Evolutionary conservation across 2,329 filamentous ascomycete genomes (phyloP).

Genomic region (Talaromyces sp.): DNA sequence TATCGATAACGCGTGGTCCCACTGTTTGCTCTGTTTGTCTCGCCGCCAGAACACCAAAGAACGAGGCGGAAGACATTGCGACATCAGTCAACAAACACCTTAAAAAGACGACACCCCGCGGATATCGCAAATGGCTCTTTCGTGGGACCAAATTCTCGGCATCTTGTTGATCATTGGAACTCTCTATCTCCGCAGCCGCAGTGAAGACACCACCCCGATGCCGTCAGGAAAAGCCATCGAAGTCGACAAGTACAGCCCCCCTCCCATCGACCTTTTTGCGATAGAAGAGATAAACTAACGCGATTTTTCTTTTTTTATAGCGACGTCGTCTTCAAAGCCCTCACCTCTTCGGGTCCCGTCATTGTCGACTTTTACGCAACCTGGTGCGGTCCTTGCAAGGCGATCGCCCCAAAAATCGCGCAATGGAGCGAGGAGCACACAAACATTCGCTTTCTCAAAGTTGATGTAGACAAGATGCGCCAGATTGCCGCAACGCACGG

Average conservation of each 20-base stretch:
- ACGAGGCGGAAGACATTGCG: background rate
- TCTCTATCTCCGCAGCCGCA: background rate
- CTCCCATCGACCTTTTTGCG: conserved; percentile 27
- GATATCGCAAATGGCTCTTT: background rate
- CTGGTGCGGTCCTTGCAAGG: conserved; percentile 79
- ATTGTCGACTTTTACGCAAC: conserved; percentile 69
- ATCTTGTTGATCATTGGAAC: background rate
- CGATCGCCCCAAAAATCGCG: conserved; percentile 60
- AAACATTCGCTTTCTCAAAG: conserved; percentile 49
- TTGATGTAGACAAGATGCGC: conserved; percentile 51
- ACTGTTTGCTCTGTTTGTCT: background rate
- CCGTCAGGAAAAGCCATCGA: conserved; percentile 28
- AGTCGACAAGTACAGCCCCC: conserved; percentile 28
- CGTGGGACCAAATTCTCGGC: background rate
- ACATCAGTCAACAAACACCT: background rate
- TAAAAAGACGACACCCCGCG: background rate
- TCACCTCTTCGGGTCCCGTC: conserved; percentile 46
- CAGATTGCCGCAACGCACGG: conserved; percentile 46
- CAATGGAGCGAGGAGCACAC: conserved; percentile 47
- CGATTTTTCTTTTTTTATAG: background rate
- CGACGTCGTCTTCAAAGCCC: conserved; percentile 38
- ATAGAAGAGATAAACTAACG: conserved; percentile 20
- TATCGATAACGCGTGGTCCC: background rate
- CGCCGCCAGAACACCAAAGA: background rate
- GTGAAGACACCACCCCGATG: background rate